Evolutionary conservation across 805 yeast species (phyloP), one percentile per base, ranked within the genome.

Genomic region (Kodamaea kaohsiungensis): DNA sequence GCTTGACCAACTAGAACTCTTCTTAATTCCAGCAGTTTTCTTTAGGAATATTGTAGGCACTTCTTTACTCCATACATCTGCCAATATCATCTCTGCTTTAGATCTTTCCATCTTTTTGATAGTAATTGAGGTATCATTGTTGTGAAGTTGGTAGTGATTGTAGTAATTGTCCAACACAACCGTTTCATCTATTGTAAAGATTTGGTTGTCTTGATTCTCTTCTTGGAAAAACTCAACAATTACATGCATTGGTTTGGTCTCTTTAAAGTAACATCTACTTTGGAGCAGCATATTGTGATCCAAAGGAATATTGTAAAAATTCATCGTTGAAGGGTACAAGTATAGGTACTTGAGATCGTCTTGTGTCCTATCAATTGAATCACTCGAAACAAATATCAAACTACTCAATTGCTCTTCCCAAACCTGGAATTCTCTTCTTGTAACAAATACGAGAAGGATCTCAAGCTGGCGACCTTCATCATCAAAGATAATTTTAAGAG

Each of bases 401-500:
- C 61, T 49, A 3, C 48, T 39, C 10, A 72, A 55, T 25, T 53
- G 47, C 19, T 50, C 72, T 8, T 54, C 52, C 88, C 88, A 85
- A 0, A 70, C 53, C 0, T 54, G 43, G 43, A 59, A 61, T 54
- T 83, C 88, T 2, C 51, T 22, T 3, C 55, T 51, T 43, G 68
- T 62, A 0, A 67, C 56, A 12, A 73, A 66, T 3, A 75, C 51
- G 8, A 80, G 61, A 22, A 80, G 58, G 1, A 84, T 45, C 63
- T 85, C 89, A 61, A 70, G 78, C 1, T 77, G 65, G 40, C 68
- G 66, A 51, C 61, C 72, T 9, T 68, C 60, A 39, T 73, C 57
- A 60, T 82, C 87, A 66, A 82, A 82, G 3, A 71, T 59, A 0
- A 85, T 30, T 57, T 83, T 84, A 48, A 82, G 66, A 8, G 65